Evolutionary conservation across 306 rosid genomes (phyloP), one percentile per base, ranked within the genome.

Genomic region (Inga laurina): DNA sequence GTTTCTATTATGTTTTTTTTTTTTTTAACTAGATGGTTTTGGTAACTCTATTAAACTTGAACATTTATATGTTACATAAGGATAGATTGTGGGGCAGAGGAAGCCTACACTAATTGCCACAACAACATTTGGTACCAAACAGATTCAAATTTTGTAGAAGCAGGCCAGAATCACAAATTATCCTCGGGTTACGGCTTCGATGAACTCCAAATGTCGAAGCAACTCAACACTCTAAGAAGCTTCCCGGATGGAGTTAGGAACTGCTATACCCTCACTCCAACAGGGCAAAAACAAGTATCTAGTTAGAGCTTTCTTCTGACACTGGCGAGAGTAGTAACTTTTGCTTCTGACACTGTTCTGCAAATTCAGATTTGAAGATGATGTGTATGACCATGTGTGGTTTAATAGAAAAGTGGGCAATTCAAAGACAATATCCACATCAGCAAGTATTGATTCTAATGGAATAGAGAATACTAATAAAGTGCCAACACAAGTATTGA

Each of bases 251-350:
- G 68, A 27, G 37, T 3, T 0, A 62, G 37, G 68, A 24, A 86
- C 46, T 93, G 97, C 81, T 93, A 88, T 81, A 77, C 73, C 13
- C 77, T 91, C 48, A 83, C 57, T 11, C 88, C 89, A 82, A 9
- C 59, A 72, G 10, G 90, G 82, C 0, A 84, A 44, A 52, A 72
- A 83, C 74, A 87, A 61, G 0, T 90, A 84, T 44, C 48, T 91
- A 24, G 85, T 93, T 16, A 72, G 91, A 70, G 91, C 91, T 52
- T 11, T 62, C 8, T 27, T 27, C 30, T 27, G 30, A 27, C 30
- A 32, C 34, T 32, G 34, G 34, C 2, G 34, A 32, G 34, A 32
- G 34, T 32, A 32, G 3, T 1, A 52, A 0, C n/a, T 52, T 52
- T 15, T 15, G 59, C 59, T 15, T 16, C 8, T 6, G n/a, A 52